Base-by-base conservation (phyloP, 371 early-diverging fungal species). In the Mucor sp. region DNA sequence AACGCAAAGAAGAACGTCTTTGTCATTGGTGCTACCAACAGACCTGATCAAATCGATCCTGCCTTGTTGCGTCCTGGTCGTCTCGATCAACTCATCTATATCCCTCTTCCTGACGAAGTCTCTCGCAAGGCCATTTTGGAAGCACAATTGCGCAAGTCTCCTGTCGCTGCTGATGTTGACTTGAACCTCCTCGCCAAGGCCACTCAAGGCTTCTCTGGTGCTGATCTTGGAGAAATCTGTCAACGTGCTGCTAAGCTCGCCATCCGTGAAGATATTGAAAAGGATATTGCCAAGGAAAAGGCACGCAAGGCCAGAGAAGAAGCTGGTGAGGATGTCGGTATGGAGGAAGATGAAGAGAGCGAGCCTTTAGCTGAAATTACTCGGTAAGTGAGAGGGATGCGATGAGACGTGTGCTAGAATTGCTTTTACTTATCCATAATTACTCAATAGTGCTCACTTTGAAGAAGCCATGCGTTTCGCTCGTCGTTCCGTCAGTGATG, bases 211-310 rank as follows among this genome's bases (percentile, higher is more conserved):
- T 99, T 99, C 91, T 97, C 97, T 69, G 99, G 99, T 78, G 99
- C 99, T 53, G 99, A 99, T 89, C 83, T 99, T 73, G 95, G 98
- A 28, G 99, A 99, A 85, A 99, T 99, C 71, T 99, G 99, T 86
- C 99, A 99, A 85, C 93, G 99, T 70, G 98, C 99, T 37, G 96
- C 97, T 80, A 99, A 99, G 84, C 87, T 99, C 28, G 99, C 99
- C 39, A 98, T 99, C 70, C 94, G 99, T 71, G 97, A 99, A 83
- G 92, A 92, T 79, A 99, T 99, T 78, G 98, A 97, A 70, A 87
- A 90, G 44, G 99, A 99, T 62, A 90, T 97, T 62, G 70, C 74
- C 43, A 80, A 78, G 53, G 93, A 95, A 71, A 86, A 89, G 55
- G 91, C 89, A 50, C 81, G 84, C 60, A 89, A 88, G 83, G 92